Evolutionary conservation across 768 basidiomycete species (phyloP), one percentile per base, ranked within the genome.

Genomic region (Trametes gibbosa): DNA sequence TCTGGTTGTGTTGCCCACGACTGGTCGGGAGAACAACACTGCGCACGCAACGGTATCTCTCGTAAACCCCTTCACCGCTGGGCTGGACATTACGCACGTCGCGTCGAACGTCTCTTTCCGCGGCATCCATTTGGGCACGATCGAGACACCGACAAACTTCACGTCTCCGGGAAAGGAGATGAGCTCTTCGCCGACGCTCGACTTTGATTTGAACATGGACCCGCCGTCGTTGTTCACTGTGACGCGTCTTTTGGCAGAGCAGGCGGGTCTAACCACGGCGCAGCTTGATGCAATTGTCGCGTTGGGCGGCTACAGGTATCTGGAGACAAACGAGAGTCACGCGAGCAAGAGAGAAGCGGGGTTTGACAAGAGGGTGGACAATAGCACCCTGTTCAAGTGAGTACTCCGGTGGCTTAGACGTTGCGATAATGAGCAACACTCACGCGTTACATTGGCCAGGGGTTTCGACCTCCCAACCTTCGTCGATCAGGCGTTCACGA

Each of bases 161-260:
- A 69, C 68, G 13, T 75, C 81, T 0, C 65, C 76, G 6, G 84
- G 86, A 10, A 83, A 84, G 59, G 71, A 77, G 5, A 81, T 77
- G 3, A 84, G 81, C 2, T 72, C 75, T 32, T 87, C 85, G 2
- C 87, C 89, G 8, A 68, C 67, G 6, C 73, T 90, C 58, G 72
- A 83, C 58, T 72, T 89, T 53, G 73, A 82, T 64, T 81, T 90
- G 81, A 87, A 89, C 67, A 79, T 85, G 62, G 83, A 89, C 62
- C 86, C 87, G 19, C 70, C 81, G 9, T 73, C 80, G n/a, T 74
- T 91, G 37, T 90, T 91, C 69, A 86, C 87, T 0, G 74, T 90
- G 23, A 86, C 86, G 32, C 81, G 87, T n/a, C 75, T 77, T 5
- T 77, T 90, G 12, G 86, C 86, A 3, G 77, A 85, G 13, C 77